Evolutionary conservation across 1,284 basidiomycete species (phyloP).

Genomic region (Agaricales sp.): DNA sequence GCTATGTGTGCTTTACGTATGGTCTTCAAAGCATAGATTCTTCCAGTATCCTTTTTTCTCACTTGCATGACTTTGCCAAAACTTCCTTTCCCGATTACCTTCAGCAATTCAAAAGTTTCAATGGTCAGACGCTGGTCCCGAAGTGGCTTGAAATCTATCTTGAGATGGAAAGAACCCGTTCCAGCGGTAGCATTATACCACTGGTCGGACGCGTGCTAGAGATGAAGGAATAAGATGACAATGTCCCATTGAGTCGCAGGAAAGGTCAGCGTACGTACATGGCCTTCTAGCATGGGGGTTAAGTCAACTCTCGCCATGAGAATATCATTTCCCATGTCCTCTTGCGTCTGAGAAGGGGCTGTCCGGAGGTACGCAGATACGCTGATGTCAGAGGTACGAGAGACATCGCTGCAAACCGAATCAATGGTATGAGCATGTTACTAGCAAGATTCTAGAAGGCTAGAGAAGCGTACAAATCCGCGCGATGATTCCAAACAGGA

Average conservation of each 20-base stretch:
- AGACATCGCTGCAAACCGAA: slow-evolving; percentile 56
- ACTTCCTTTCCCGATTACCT: slow-evolving; percentile 96
- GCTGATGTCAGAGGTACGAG: slow-evolving; percentile 82
- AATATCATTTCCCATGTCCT: slow-evolving; percentile 82
- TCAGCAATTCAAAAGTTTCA: slow-evolving; percentile 94
- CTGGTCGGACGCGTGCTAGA: slow-evolving; percentile 64
- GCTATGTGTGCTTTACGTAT: slow-evolving; percentile 99
- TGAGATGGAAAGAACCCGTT: slow-evolving; percentile 89
- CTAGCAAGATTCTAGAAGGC: slow-evolving; percentile 4
- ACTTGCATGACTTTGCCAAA: slow-evolving; percentile 99
- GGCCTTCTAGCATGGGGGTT: slow-evolving; percentile 77
- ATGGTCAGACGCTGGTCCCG: slow-evolving; percentile 83
- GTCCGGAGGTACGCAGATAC: slow-evolving; percentile 86
- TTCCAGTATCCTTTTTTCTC: slow-evolving; percentile 94
- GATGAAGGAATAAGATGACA: slow-evolving; percentile 8
- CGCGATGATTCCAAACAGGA: slow-evolving; percentile 94
- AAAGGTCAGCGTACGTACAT: slow-evolving; percentile 33
- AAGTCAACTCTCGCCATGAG: slow-evolving; percentile 89
- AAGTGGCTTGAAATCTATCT: slow-evolving; percentile 86
- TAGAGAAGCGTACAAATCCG: slow-evolving; percentile 74
- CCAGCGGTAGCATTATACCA: slow-evolving; percentile 88
- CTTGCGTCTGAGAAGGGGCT: slow-evolving; percentile 50
- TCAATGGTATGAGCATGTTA: slow-evolving; percentile 1
- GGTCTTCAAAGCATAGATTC: slow-evolving; percentile 97
- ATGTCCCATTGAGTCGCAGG: slow-evolving; percentile 2